phyloP scores from a whole-genome alignment of 1,284 basidiomycete species.

The Boletus semigastroideus region DNA sequence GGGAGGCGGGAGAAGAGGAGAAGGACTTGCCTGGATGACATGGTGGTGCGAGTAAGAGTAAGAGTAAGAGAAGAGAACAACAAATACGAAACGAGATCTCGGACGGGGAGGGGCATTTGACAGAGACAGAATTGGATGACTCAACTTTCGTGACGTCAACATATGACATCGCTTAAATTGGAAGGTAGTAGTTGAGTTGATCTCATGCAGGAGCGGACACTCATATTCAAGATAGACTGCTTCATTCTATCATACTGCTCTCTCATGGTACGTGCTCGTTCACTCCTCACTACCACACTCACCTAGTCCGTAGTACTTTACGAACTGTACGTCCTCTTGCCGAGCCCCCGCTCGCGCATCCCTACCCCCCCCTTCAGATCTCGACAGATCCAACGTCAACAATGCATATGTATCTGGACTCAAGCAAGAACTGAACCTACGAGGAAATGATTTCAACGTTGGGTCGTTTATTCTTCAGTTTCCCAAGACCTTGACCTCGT shows the following conservation, averaged over 20 bases:
- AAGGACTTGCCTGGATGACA: background rate
- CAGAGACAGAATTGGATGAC: too few species aligned
- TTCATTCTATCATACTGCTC: conserved; percentile 71
- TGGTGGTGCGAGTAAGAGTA: conserved; percentile 14
- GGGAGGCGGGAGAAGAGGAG: conserved; percentile 4
- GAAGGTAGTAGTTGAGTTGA: background rate
- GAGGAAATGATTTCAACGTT: conserved; percentile 70
- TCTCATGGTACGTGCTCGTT: conserved; percentile 50
- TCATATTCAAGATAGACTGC: conserved; percentile 46
- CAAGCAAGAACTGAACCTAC: conserved; percentile 74
- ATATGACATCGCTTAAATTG: background rate
- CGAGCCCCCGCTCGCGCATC: background rate
- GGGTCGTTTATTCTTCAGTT: conserved; percentile 6
- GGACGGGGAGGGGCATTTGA: background rate
- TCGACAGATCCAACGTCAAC: conserved; percentile 63
- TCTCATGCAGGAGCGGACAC: conserved; percentile 29
- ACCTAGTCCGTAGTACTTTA: conserved; percentile 47
- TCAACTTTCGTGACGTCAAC: conserved; percentile 1
- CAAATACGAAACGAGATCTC: background rate
- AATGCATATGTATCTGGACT: conserved; percentile 82
- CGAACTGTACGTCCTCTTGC: conserved; percentile 49
- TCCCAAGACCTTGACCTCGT: background rate
- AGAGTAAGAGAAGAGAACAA: background rate
- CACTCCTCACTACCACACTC: background rate
- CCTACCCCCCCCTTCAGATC: conserved; percentile 39